These are phyloP conservation scores for Echium plantagineum DNA, from an alignment of 257 asterid genomes.

Conservation along the genomic window DNA sequence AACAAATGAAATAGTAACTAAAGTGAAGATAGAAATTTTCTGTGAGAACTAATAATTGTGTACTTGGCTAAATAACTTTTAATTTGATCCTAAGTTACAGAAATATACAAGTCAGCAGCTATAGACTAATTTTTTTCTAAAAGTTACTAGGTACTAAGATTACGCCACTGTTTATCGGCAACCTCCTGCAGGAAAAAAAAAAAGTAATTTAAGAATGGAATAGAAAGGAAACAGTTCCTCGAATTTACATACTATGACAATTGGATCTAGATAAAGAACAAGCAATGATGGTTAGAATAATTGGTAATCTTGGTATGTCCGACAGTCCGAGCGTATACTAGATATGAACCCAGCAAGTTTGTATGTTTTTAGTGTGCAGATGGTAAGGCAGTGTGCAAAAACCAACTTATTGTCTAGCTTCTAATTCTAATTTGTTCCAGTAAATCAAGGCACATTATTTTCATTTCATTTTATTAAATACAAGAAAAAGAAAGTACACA, in stretches of 20 bases:
- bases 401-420: not conserved
- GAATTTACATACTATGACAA: too few species aligned
- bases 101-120: not conserved
- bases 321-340: not conserved
- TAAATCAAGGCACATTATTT: not conserved
- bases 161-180: not conserved
- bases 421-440: too few species aligned
- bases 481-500: not conserved
- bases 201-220: too few species aligned
- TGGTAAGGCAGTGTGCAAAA: not conserved
- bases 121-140: too few species aligned
- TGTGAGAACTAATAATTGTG: not conserved
- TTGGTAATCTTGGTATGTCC: not conserved
- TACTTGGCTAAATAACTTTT: not conserved
- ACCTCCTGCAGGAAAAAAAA: not conserved
- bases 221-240: not conserved
- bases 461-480: constrained; percentile 22
- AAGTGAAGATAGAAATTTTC: not conserved
- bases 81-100: not conserved
- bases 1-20: too few species aligned
- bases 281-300: not conserved
- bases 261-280: not conserved
- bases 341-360: not conserved
- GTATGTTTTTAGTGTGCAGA: not conserved
- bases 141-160: not conserved